Percentiles rank a stretch among this genome's conserved stretches.
Conservation (phyloP, 495 filamentous ascomycete species). For the Lophium mytilinum region DNA sequence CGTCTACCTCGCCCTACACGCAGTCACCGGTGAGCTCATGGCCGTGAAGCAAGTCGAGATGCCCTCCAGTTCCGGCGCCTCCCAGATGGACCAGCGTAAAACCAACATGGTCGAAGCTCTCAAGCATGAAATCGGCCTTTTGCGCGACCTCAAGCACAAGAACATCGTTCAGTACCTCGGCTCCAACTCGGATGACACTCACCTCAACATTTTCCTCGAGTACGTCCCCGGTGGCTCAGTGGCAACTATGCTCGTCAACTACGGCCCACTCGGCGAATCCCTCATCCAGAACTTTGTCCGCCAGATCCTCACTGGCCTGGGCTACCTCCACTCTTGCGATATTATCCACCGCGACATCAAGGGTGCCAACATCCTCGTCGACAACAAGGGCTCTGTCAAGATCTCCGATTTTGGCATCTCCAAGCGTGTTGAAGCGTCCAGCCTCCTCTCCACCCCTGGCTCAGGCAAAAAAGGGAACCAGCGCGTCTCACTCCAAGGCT, state of each 20-base stretch:
- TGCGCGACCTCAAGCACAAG: conserved; percentile 88
- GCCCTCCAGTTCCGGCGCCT: conserved; percentile 69
- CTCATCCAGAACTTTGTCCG: conserved; percentile 94
- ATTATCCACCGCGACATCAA: conserved; percentile 99
- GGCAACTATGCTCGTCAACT: conserved; percentile 95
- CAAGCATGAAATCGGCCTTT: conserved; percentile 89
- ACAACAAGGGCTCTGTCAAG: conserved; percentile 98
- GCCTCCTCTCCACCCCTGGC: conserved; percentile 46
- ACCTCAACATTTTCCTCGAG: conserved; percentile 99
- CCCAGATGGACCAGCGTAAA: conserved; percentile 78
- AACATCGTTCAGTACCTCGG: conserved; percentile 99
- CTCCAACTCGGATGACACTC: conserved; percentile 78
- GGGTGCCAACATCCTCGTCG: conserved; percentile 95
- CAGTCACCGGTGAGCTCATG: conserved; percentile 94
- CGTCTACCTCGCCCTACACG: conserved; percentile 93
- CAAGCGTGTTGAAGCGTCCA: conserved; percentile 86
- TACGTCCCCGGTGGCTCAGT: conserved; percentile 98
- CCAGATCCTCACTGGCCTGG: conserved; percentile 90
- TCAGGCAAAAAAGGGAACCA: conserved; percentile 47
- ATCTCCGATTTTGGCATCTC: conserved; percentile 99
- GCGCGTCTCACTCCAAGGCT: conserved; percentile 89
- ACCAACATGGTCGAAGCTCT: conserved; percentile 96
- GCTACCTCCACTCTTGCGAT: conserved; percentile 86
- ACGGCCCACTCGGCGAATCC: conserved; percentile 87
- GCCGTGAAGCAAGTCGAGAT: conserved; percentile 98